Conservation (phyloP, 345 rosid genomes). For the Carallia pectinifolia region DNA sequence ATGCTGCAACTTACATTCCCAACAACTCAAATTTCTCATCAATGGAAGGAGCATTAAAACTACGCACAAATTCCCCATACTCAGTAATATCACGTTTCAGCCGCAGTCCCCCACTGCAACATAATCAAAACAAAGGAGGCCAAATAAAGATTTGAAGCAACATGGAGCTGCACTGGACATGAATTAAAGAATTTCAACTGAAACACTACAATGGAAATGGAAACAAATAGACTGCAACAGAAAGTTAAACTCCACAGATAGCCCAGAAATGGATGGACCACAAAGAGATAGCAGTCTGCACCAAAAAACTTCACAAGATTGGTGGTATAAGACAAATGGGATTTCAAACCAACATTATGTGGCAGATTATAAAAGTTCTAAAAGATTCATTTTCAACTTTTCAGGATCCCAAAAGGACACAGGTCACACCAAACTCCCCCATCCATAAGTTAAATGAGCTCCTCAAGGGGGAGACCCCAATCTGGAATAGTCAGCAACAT, state of each 20-base stretch:
- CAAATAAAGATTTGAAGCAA: conserved; percentile 10
- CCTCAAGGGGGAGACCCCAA: background rate
- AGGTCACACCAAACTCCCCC: conserved; percentile 3
- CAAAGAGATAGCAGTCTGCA: no score
- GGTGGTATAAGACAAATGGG: no score
- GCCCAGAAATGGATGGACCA: no score
- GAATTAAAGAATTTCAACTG: background rate
- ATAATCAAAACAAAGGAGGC: conserved; percentile 10
- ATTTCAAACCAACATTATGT: background rate
- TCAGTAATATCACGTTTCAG: conserved; percentile 97
- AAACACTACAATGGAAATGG: background rate
- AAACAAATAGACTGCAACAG: conserved; percentile 51
- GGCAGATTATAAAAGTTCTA: background rate
- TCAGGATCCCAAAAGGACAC: background rate
- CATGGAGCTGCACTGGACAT: background rate
- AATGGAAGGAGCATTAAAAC: conserved; percentile 85
- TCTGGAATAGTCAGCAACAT: background rate
- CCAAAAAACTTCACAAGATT: no score
- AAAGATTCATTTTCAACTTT: background rate
- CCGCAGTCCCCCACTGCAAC: conserved; percentile 85
- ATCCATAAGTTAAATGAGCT: background rate
- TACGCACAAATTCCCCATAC: conserved; percentile 83
- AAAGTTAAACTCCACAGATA: background rate
- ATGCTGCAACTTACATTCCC: conserved; percentile 71
- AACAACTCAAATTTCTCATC: conserved; percentile 94